Evolutionary conservation across 2,329 filamentous ascomycete genomes (phyloP), one percentile per base, ranked within the genome.

Genomic region (Xylaria sp.): DNA sequence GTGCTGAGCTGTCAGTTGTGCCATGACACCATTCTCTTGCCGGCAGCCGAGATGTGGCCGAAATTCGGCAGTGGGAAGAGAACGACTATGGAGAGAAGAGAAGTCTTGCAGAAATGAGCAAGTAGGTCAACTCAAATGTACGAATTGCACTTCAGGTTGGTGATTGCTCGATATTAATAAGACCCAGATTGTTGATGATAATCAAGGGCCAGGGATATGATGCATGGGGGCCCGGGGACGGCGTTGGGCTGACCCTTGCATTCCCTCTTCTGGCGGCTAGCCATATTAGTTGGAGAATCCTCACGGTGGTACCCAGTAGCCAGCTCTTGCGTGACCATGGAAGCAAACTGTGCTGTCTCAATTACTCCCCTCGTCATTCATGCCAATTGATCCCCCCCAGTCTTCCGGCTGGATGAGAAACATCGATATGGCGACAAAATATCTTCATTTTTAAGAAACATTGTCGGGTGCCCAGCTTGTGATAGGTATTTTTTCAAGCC

Each of bases 211-310:
- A 71, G 68, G 71, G 67, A 66, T 70, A 58, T 66, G 70, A 69
- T 66, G 70, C 70, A 70, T 71, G 66, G 66, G 70, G 71, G 64
- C 69, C 69, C 67, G 72, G 71, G 71, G 67, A 72, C 70, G 67
- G 71, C 67, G 65, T 73, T 71, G 71, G 65, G 70, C 64, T 71
- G 73, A 75, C 70, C 75, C 75, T 71, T 75, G 75, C 68, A 75
- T 72, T 73, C 66, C 66, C 66, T 70, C 72, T 73, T 74, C 63
- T 74, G 71, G 75, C 69, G 71, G 73, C 71, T 72, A 66, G 59
- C 64, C 68, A 73, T 73, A 70, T 72, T 72, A 68, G 73, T 73
- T 71, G 66, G 72, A 69, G 72, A 71, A 73, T 73, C 72, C 71
- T 74, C 67, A 72, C 72, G 57, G 56, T 75, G 66, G 71, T 59